Conservation (phyloP, 768 basidiomycete genomes). For the Russula emetica region DNA sequence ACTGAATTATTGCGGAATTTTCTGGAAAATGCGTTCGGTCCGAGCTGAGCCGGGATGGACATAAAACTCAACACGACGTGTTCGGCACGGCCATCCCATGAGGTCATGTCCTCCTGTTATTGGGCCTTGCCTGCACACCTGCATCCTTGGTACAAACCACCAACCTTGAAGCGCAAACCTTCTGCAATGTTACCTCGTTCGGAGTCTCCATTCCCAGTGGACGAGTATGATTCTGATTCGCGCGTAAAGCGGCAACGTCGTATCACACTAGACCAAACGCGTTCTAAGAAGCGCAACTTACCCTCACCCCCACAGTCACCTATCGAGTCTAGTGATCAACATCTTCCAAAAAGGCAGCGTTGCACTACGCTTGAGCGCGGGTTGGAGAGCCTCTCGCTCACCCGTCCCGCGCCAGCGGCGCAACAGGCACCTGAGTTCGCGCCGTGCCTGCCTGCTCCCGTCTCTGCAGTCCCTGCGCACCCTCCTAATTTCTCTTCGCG, state of each 20-base stretch:
- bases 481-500: neutral
- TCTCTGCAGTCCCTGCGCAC: neutral
- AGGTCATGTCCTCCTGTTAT: conserved; percentile 34
- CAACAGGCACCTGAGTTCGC: neutral
- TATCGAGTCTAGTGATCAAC: neutral
- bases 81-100: neutral
- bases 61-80: neutral
- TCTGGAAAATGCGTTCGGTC: neutral
- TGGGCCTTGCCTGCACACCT: conserved; percentile 36
- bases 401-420: neutral
- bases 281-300: conserved; percentile 14
- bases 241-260: conserved; percentile 18
- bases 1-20: neutral
- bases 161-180: conserved; percentile 41
- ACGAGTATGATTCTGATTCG: conserved; percentile 10
- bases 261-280: conserved; percentile 6
- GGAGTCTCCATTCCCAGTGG: conserved; percentile 10
- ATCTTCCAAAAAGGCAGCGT: conserved; percentile 21
- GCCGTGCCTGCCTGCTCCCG: neutral
- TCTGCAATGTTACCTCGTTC: conserved; percentile 15
- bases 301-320: conserved; percentile 21
- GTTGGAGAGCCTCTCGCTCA: conserved; percentile 17
- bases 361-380: conserved; percentile 21
- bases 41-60: neutral
- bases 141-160: conserved; percentile 45